These are phyloP conservation scores for Heritiera fomes DNA, from an alignment of 345 rosid genomes.

Conservation along the genomic window DNA sequence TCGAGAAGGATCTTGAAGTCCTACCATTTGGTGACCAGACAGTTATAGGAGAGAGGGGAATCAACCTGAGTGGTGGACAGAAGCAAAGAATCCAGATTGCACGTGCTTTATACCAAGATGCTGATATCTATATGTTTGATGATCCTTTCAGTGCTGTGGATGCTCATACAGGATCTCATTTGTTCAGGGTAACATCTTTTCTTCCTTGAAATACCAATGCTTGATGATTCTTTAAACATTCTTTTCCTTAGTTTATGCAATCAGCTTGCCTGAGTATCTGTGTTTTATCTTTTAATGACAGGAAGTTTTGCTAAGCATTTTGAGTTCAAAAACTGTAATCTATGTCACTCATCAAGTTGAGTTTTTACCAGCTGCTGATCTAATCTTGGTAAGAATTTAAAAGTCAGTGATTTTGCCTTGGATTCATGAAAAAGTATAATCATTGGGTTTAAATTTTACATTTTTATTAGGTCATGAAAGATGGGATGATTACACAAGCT, in stretches of 20 bases:
- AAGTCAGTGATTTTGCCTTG: background rate
- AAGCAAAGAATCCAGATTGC: conserved; percentile 85
- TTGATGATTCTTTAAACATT: background rate
- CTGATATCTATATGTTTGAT: conserved; percentile 79
- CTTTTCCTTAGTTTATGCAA: background rate
- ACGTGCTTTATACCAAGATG: conserved; percentile 84
- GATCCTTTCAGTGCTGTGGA: conserved; percentile 95
- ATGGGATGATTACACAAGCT: conserved; percentile 71
- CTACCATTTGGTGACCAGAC: conserved; percentile 84
- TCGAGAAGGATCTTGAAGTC: conserved; percentile 69
- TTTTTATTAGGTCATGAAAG: conserved; percentile 68
- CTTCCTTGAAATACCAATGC: background rate
- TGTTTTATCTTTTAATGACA: conserved; percentile 27
- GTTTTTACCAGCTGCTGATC: conserved; percentile 76
- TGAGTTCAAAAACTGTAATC: conserved; percentile 60
- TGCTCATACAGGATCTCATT: conserved; percentile 84
- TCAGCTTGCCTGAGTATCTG: background rate
- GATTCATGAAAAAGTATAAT: background rate
- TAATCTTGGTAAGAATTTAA: conserved; percentile 58
- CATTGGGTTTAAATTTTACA: background rate
- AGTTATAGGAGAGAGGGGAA: conserved; percentile 82
- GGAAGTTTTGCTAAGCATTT: conserved; percentile 59
- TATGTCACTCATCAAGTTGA: conserved; percentile 89
- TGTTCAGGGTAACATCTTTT: conserved; percentile 55
- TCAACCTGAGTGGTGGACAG: conserved; percentile 89